A percentile compares a stretch with the other conserved stretches of the same genome.
Conservation (phyloP, 164 flowering plant species). For the Vitis riparia region DNA sequence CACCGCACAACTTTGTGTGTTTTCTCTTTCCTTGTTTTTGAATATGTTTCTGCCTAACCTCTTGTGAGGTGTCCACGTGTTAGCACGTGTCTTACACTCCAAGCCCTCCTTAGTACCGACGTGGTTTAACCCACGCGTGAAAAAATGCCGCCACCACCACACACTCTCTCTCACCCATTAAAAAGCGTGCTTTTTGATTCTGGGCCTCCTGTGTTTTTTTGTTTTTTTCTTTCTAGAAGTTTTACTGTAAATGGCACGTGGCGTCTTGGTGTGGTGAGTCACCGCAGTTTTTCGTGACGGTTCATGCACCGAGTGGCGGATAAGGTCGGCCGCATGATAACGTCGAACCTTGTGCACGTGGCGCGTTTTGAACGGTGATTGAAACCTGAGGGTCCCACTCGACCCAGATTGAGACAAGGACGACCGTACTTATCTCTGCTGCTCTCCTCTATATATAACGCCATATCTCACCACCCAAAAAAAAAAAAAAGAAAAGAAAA, state of each 20-base stretch:
- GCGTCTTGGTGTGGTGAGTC: constrained; percentile 5
- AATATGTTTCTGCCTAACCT: constrained; percentile 20
- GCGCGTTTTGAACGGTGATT: constrained; percentile 4
- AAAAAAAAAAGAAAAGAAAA: constrained; percentile 8
- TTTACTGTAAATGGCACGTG: constrained; percentile 17
- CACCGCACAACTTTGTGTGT: neutral
- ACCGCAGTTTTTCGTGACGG: neutral
- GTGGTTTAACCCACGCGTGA: constrained; percentile 20
- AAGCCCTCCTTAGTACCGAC: constrained; percentile 14
- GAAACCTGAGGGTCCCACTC: constrained; percentile 17
- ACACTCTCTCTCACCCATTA: neutral
- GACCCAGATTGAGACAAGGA: constrained; percentile 21
- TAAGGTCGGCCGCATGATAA: no score
- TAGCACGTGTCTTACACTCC: constrained; percentile 7
- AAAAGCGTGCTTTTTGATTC: neutral
- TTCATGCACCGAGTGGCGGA: no score
- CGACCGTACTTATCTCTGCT: constrained; percentile 34
- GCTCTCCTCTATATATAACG: constrained; percentile 17
- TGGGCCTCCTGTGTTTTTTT: neutral
- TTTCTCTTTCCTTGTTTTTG: constrained; percentile 6
- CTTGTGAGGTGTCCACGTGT: constrained; percentile 18
- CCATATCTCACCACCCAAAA: neutral
- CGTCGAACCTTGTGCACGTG: no score
- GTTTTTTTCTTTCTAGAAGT: constrained; percentile 16
- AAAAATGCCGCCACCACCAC: constrained; percentile 3